phyloP scores from a whole-genome alignment of 805 yeast genomes.

The Komagataella kurtzmanii region DNA sequence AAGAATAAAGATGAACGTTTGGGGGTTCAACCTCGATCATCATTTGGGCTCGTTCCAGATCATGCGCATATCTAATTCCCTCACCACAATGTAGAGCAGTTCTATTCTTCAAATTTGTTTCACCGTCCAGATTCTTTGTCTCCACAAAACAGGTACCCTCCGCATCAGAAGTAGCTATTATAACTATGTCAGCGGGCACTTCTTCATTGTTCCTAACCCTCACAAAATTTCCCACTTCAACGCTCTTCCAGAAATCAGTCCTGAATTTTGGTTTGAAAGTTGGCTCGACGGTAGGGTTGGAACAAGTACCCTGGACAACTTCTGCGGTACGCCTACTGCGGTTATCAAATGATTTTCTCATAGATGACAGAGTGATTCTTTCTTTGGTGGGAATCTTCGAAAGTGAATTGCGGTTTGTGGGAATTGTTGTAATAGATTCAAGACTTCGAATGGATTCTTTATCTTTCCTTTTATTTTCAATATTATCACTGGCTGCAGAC shows the following conservation, averaged over 20 bases:
- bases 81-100: conserved; percentile 38
- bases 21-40: conserved; percentile 65
- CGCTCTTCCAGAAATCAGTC: conserved; percentile 44
- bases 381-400: background rate
- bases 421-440: background rate
- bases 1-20: conserved; percentile 47
- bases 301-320: conserved; percentile 15
- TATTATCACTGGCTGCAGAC: background rate
- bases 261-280: conserved; percentile 24
- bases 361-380: conserved; percentile 1
- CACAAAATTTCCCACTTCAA: conserved; percentile 61
- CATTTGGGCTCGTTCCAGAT: conserved; percentile 43
- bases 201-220: conserved; percentile 65
- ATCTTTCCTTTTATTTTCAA: background rate
- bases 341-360: conserved; percentile 3
- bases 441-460: background rate
- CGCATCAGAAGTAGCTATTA: conserved; percentile 51
- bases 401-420: background rate
- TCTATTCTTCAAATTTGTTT: conserved; percentile 57
- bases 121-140: conserved; percentile 63
- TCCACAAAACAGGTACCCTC: conserved; percentile 61
- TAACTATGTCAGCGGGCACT: conserved; percentile 62
- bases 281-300: conserved; percentile 17
- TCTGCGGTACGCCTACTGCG: conserved; percentile 8
- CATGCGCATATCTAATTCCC: conserved; percentile 39